Conservation (phyloP, 139 green algal species). For the Yamagishiella unicocca region DNA sequence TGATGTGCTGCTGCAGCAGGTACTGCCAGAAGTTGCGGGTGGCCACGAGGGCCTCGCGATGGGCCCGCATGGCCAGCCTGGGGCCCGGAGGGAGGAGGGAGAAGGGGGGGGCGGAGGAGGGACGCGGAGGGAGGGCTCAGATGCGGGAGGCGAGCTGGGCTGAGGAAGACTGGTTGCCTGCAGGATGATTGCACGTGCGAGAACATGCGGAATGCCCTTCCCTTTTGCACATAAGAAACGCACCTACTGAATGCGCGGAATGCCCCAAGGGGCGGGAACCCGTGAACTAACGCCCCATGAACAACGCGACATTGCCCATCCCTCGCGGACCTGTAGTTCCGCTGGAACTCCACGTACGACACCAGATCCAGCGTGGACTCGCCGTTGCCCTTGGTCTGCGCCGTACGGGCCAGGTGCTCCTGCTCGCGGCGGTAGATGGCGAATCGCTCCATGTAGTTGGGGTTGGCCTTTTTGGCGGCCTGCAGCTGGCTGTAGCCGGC, state of each 20-base stretch:
- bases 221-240: no score
- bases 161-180: no score
- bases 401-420: constrained; percentile 58
- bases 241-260: no score
- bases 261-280: no score
- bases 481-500: constrained; percentile 52
- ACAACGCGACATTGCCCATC: no score
- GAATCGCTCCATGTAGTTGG: constrained; percentile 52
- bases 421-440: constrained; percentile 54
- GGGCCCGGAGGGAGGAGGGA: not conserved
- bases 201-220: no score
- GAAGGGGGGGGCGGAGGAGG: not conserved
- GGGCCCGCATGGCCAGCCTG: constrained; percentile 31
- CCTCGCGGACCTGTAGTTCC: constrained; percentile 32
- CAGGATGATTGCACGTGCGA: no score
- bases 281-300: no score
- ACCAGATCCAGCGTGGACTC: constrained; percentile 63
- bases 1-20: constrained; percentile 52
- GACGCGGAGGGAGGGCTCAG: not conserved
- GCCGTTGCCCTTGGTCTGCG: constrained; percentile 38
- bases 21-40: constrained; percentile 67
- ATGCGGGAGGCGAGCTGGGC: no score
- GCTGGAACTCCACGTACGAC: constrained; percentile 69
- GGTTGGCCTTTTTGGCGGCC: constrained; percentile 56
- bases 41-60: constrained; percentile 54